Conservation (phyloP, 257 asterid species). For the Capsicum rhomboideum region DNA sequence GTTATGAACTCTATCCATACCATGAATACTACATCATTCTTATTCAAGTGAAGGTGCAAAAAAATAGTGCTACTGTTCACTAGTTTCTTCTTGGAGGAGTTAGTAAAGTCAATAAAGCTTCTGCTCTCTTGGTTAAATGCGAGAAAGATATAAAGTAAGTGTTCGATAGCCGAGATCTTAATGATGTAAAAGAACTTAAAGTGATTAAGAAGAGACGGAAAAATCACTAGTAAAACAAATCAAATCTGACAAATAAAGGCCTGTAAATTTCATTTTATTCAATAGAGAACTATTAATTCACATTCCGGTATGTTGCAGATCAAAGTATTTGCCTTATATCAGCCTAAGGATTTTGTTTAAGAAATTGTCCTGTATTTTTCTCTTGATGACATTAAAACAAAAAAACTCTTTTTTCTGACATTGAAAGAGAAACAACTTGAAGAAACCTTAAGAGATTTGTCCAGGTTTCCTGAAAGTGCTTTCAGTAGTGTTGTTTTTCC, state of each 20-base stretch:
- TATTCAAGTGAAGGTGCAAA: neutral
- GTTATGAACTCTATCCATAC: neutral
- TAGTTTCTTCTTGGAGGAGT: neutral
- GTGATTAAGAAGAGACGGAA: neutral
- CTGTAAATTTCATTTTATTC: neutral
- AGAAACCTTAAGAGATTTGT: conserved; percentile 48
- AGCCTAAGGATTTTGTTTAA: neutral
- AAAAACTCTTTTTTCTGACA: neutral
- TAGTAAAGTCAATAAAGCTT: neutral
- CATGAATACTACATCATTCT: neutral
- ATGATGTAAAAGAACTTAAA: neutral
- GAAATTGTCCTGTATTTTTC: neutral
- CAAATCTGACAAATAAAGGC: neutral
- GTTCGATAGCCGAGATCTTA: neutral
- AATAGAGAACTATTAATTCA: neutral
- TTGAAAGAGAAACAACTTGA: neutral
- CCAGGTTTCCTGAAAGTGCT: conserved; percentile 60
- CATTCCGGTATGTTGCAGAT: neutral
- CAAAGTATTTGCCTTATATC: neutral
- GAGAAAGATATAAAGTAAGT: neutral
- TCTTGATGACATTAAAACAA: neutral
- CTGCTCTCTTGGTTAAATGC: neutral
- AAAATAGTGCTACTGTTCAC: neutral
- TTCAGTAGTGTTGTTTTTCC: conserved; percentile 70
- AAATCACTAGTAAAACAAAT: neutral